These are phyloP conservation scores for Tricholomella constricta DNA, from an alignment of 768 basidiomycete genomes.

Conservation along the genomic window DNA sequence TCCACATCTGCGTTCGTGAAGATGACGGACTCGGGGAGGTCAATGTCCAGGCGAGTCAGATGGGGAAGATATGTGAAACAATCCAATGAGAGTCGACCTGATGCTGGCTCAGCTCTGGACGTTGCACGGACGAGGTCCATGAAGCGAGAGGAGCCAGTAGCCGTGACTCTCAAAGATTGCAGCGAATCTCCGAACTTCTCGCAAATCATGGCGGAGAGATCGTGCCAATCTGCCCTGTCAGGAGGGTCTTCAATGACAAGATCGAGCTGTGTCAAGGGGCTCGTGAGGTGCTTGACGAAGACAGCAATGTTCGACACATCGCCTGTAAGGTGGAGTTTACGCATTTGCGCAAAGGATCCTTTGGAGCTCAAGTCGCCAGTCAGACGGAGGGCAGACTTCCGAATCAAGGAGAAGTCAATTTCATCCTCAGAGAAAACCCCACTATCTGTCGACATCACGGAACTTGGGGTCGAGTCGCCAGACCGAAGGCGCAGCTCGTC, in stretches of 20 bases:
- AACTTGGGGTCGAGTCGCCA: slow-evolving; percentile 71
- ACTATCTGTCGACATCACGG: slow-evolving; percentile 68
- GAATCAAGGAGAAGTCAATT: slow-evolving; percentile 73
- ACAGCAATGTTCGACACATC: slow-evolving; percentile 69
- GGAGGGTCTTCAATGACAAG: slow-evolving; percentile 82
- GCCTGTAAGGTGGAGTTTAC: slow-evolving; percentile 67
- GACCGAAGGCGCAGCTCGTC: slow-evolving; percentile 65
- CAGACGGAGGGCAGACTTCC: slow-evolving; percentile 66
- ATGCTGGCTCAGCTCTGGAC: slow-evolving; percentile 61
- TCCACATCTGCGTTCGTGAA: slow-evolving; percentile 64
- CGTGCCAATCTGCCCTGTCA: slow-evolving; percentile 73
- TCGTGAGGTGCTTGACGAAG: slow-evolving; percentile 70
- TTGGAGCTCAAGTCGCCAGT: slow-evolving; percentile 60
- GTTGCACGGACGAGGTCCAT: slow-evolving; percentile 80
- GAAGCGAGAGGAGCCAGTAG: slow-evolving; percentile 75
- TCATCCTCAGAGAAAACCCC: slow-evolving; percentile 80
- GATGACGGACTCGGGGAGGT: slow-evolving; percentile 75
- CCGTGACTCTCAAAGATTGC: slow-evolving; percentile 60
- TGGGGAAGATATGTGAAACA: slow-evolving; percentile 53
- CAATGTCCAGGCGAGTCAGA: slow-evolving; percentile 68
- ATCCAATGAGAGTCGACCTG: slow-evolving; percentile 62
- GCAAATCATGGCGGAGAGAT: slow-evolving; percentile 63
- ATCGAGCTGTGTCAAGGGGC: slow-evolving; percentile 67
- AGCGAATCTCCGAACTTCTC: slow-evolving; percentile 63
- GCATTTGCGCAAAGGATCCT: slow-evolving; percentile 59